A percentile compares a stretch with the other conserved stretches of the same genome.
Evolutionary conservation across 768 basidiomycete genomes (phyloP).

Genomic region (Tephrocybe rancida): DNA sequence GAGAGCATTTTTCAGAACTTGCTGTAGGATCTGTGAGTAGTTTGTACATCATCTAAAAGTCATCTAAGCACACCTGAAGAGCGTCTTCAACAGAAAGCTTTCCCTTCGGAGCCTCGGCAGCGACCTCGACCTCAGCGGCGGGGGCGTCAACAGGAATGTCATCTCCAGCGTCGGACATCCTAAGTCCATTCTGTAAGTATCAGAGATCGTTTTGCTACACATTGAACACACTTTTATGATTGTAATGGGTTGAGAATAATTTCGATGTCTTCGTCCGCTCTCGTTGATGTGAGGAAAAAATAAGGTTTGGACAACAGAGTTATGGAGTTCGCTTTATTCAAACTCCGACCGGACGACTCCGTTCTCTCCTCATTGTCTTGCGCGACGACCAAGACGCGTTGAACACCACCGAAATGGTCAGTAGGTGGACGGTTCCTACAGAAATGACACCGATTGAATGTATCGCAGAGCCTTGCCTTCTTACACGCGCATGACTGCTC

Average conservation of each 20-base stretch:
- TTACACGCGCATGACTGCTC: slow-evolving; percentile 72
- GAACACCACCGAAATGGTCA: slow-evolving; percentile 31
- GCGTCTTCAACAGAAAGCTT: slow-evolving; percentile 96
- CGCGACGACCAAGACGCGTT: slow-evolving; percentile 29
- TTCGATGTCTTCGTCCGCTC: slow-evolving; percentile 90
- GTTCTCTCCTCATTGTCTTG: slow-evolving; percentile 25
- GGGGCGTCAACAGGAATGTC: slow-evolving; percentile 79
- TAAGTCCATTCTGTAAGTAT: slow-evolving; percentile 26
- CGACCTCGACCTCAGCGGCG: slow-evolving; percentile 78
- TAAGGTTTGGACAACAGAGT: slow-evolving; percentile 44
- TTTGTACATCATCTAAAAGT: background rate
- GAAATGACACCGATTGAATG: background rate
- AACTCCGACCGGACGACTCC: slow-evolving; percentile 57
- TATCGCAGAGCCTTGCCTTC: slow-evolving; percentile 67
- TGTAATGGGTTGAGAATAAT: slow-evolving; percentile 29
- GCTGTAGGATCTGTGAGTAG: slow-evolving; percentile 46
- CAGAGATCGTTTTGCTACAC: background rate
- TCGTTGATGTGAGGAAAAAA: slow-evolving; percentile 85
- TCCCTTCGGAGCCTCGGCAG: slow-evolving; percentile 90
- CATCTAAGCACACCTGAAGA: slow-evolving; percentile 64
- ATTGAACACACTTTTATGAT: slow-evolving; percentile 41
- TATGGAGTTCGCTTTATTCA: slow-evolving; percentile 38
- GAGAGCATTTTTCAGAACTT: slow-evolving; percentile 99
- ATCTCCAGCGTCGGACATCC: slow-evolving; percentile 99
- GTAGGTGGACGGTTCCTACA: background rate